phyloP scores from a whole-genome alignment of 2,329 filamentous ascomycete species.

The Penicillium sp. region DNA sequence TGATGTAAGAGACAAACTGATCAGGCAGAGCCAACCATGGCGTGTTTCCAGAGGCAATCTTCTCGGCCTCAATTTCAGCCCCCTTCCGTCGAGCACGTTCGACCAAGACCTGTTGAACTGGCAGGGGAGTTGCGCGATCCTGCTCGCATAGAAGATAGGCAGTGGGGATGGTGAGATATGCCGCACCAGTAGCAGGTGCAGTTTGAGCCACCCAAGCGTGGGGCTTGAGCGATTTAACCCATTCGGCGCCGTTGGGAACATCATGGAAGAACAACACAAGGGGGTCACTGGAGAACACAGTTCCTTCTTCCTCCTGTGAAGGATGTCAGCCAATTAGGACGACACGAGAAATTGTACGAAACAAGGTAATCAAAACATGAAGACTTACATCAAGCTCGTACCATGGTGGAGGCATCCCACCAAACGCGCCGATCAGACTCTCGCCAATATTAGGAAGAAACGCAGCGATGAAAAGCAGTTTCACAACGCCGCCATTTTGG shows the following conservation, averaged over 20 bases:
- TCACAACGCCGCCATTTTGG: constrained; percentile 35
- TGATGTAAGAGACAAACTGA: constrained; percentile 21
- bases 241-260: constrained; percentile 29
- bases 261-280: constrained; percentile 34
- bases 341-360: background rate
- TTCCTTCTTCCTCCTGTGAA: constrained; percentile 23
- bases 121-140: constrained; percentile 31
- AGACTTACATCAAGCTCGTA: constrained; percentile 31
- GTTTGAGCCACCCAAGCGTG: constrained; percentile 33
- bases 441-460: constrained; percentile 36
- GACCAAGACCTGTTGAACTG: constrained; percentile 34
- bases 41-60: constrained; percentile 28
- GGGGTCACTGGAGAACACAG: constrained; percentile 27
- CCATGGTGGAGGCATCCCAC: constrained; percentile 30
- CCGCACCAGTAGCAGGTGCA: constrained; percentile 27
- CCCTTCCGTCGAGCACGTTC: constrained; percentile 30
- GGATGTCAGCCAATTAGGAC: background rate
- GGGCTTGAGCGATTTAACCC: constrained; percentile 30
- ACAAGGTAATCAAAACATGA: background rate
- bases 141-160: constrained; percentile 33
- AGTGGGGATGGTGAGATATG: constrained; percentile 27
- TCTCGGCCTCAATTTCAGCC: constrained; percentile 31
- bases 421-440: constrained; percentile 32
- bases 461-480: constrained; percentile 36
- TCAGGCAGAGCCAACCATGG: constrained; percentile 32